phyloP scores from a whole-genome alignment of 1,139 yeast species.

The Torulaspora globosa region DNA sequence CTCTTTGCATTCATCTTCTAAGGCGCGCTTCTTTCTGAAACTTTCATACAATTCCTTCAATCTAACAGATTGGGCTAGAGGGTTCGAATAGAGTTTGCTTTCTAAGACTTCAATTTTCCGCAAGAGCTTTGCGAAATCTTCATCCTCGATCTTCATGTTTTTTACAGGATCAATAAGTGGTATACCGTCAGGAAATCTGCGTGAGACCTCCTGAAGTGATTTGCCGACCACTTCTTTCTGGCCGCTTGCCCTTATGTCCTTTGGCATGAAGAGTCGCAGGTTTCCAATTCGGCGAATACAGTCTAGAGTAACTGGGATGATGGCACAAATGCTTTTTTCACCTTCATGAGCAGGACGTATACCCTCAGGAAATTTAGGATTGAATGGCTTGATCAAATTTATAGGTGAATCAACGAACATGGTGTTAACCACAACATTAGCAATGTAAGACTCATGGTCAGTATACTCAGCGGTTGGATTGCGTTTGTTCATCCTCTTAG shows the following conservation, averaged over 20 bases:
- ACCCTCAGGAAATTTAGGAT: conserved; percentile 79
- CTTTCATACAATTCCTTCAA: conserved; percentile 58
- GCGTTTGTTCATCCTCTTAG: conserved; percentile 63
- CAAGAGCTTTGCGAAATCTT: conserved; percentile 63
- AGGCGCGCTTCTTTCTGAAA: conserved; percentile 60
- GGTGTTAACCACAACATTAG: conserved; percentile 74
- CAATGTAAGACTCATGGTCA: conserved; percentile 85
- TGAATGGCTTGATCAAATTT: conserved; percentile 60
- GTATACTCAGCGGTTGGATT: conserved; percentile 50
- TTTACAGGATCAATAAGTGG: conserved; percentile 86
- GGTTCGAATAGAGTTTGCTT: conserved; percentile 64
- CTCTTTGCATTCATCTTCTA: conserved; percentile 57
- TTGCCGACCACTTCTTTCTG: conserved; percentile 73
- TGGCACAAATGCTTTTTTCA: conserved; percentile 69
- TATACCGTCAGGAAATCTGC: conserved; percentile 83
- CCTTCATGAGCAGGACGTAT: conserved; percentile 75
- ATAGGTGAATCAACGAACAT: conserved; percentile 78
- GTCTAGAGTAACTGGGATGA: conserved; percentile 77
- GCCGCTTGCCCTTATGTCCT: conserved; percentile 64
- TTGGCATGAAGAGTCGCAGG: conserved; percentile 76
- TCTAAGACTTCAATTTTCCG: conserved; percentile 80
- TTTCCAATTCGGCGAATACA: conserved; percentile 74
- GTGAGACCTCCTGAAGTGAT: conserved; percentile 72
- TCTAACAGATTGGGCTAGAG: conserved; percentile 62
- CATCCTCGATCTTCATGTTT: conserved; percentile 86